Conservation (phyloP, 441 rosid species). For the Omphalea diandra region DNA sequence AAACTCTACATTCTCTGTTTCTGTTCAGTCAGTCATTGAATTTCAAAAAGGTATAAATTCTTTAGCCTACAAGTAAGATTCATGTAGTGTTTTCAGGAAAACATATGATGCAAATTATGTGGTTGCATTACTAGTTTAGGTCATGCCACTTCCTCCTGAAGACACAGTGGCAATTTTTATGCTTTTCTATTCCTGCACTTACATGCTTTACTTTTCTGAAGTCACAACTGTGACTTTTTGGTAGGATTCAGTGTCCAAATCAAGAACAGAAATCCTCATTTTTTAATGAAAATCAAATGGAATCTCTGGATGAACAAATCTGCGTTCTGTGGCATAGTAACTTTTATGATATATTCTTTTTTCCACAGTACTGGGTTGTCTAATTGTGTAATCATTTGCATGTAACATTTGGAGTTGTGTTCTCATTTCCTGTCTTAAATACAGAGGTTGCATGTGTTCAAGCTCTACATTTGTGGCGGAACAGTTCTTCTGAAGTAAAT, state of each 20-base stretch:
- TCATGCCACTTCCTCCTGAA: not conserved
- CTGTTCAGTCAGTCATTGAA: slow-evolving; percentile 24
- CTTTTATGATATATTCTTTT: not conserved
- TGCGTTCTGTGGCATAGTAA: not conserved
- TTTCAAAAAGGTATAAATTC: slow-evolving; percentile 39
- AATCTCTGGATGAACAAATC: not conserved
- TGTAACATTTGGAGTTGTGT: slow-evolving; percentile 6
- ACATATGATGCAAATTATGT: not conserved
- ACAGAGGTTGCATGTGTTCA: slow-evolving; percentile 60
- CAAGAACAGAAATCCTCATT: too few relatives aligned
- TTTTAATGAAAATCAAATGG: too few relatives aligned
- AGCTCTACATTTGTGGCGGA: slow-evolving; percentile 67
- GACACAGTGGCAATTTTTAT: not conserved
- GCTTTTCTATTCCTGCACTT: not conserved
- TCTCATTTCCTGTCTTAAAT: slow-evolving; percentile 17
- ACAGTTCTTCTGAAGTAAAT: slow-evolving; percentile 64
- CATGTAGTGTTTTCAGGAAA: not conserved
- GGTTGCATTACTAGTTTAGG: not conserved
- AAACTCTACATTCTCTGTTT: slow-evolving; percentile 44
- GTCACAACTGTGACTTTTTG: not conserved
- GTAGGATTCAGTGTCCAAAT: too few relatives aligned
- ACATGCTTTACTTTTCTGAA: not conserved
- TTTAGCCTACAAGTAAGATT: not conserved
- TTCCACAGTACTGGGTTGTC: not conserved
- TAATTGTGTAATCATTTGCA: too few relatives aligned